phyloP scores from a whole-genome alignment of 371 early-diverging fungal genomes.

The Blakeslea trispora region DNA sequence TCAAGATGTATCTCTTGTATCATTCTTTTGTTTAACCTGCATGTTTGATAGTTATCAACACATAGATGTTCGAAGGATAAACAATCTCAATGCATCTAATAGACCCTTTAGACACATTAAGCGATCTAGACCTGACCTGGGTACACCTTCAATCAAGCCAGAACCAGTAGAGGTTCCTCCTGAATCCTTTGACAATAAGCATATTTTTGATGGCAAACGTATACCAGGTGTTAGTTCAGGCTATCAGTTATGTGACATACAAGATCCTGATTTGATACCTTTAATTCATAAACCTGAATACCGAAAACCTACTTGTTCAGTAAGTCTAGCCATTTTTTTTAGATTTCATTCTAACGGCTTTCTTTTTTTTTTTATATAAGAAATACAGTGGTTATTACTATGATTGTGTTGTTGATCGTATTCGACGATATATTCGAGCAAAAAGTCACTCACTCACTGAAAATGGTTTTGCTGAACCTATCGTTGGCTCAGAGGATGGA shows the following conservation, averaged over 20 bases:
- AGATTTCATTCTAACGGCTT: too few species aligned
- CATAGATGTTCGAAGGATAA: constrained; percentile 1
- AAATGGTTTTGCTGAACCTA: background rate
- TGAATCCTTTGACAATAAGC: too few species aligned
- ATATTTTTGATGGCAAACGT: constrained; percentile 25
- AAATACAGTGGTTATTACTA: constrained; percentile 31
- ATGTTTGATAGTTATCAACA: constrained; percentile 6
- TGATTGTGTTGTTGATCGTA: constrained; percentile 20
- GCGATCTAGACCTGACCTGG: background rate
- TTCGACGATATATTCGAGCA: constrained; percentile 8
- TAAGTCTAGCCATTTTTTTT: too few species aligned
- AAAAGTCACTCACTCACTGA: constrained; percentile 4
- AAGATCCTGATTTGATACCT: constrained; percentile 25
- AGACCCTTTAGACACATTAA: background rate
- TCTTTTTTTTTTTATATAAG: too few species aligned
- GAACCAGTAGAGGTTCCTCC: too few species aligned
- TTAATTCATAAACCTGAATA: constrained; percentile 18
- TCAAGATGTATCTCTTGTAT: background rate
- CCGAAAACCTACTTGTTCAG: constrained; percentile 4
- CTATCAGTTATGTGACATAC: constrained; percentile 30
- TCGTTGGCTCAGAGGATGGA: constrained; percentile 12
- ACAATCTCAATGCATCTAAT: background rate
- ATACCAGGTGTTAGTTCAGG: background rate
- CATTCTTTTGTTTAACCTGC: background rate
- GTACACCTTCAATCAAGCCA: too few species aligned